Evolutionary conservation across 177 flowering plant species (phyloP).

Genomic region (Telopea speciosissima): DNA sequence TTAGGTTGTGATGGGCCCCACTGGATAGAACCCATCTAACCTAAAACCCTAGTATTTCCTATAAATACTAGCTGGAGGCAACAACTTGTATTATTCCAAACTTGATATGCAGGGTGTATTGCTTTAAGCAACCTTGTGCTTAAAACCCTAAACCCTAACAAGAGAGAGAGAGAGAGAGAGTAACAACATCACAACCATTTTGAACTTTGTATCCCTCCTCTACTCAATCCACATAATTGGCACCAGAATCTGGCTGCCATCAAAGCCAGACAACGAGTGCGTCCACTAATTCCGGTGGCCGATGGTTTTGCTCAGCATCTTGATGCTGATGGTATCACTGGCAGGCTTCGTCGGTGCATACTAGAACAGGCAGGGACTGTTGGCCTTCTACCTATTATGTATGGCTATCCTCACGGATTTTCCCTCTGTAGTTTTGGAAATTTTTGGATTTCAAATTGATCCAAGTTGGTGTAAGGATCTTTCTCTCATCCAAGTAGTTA

Average conservation of each 20-base stretch:
- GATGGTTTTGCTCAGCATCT: slow-evolving; percentile 59
- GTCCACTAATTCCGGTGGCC: slow-evolving; percentile 71
- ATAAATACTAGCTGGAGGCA: no score
- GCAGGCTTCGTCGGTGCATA: slow-evolving; percentile 84
- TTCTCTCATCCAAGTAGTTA: no score
- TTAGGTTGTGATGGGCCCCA: no score
- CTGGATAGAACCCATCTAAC: no score
- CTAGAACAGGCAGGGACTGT: slow-evolving; percentile 62
- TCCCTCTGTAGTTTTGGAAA: slow-evolving; percentile 15
- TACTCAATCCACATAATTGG: slow-evolving; percentile 73
- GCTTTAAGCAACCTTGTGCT: no score
- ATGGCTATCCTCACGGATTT: slow-evolving; percentile 62
- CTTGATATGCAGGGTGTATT: no score
- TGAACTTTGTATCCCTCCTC: slow-evolving; percentile 73
- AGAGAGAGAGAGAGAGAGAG: slow-evolving; percentile 15
- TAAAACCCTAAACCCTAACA: no score
- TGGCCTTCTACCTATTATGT: slow-evolving; percentile 61
- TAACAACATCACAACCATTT: slow-evolving; percentile 65
- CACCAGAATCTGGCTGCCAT: slow-evolving; percentile 82
- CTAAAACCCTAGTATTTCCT: no score
- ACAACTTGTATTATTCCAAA: no score
- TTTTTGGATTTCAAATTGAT: neutral
- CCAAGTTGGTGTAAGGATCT: neutral
- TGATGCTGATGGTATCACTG: slow-evolving; percentile 65
- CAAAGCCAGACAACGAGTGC: slow-evolving; percentile 77